Percentiles rank a stretch among this genome's conserved stretches.
Evolutionary conservation across 2,329 filamentous ascomycete genomes (phyloP).

Genomic region (Fusarium illudens): DNA sequence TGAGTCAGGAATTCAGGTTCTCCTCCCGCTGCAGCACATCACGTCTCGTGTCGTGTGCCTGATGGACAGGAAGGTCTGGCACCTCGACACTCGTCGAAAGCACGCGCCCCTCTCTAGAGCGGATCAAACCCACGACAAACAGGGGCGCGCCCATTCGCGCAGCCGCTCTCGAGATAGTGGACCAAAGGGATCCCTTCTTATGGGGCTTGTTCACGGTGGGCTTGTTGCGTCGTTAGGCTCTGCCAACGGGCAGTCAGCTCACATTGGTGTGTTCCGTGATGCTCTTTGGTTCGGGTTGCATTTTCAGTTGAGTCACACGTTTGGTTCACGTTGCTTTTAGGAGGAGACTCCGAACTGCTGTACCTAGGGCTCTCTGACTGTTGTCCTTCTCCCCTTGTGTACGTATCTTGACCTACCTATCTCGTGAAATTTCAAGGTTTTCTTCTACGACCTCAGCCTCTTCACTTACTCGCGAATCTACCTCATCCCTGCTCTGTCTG

Average conservation of each 20-base stretch:
- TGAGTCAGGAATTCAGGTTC: slow-evolving; percentile 8
- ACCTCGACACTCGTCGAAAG: slow-evolving; percentile 5
- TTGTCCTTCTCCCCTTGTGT: neutral
- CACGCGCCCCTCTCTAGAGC: slow-evolving; percentile 7
- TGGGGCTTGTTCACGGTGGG: neutral
- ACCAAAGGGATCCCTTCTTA: no score
- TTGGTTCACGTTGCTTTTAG: neutral
- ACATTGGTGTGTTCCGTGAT: slow-evolving; percentile 1
- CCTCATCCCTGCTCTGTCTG: neutral
- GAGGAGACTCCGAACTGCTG: neutral
- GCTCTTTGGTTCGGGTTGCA: neutral
- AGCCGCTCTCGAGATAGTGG: slow-evolving; percentile 3
- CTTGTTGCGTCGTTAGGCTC: neutral
- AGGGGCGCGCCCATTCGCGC: slow-evolving; percentile 26
- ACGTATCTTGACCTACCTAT: neutral
- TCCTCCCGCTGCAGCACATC: neutral
- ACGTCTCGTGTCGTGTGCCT: slow-evolving; percentile 30
- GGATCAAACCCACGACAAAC: slow-evolving; percentile 35
- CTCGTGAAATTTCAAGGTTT: neutral
- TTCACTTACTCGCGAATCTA: neutral
- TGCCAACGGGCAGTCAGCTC: neutral
- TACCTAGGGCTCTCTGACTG: neutral
- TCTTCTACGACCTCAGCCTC: neutral
- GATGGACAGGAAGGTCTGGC: slow-evolving; percentile 6
- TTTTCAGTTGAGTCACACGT: slow-evolving; percentile 4